Evolutionary conservation across 108 stramenopile species (phyloP).

Genomic region (Skeletonema tropicum): DNA sequence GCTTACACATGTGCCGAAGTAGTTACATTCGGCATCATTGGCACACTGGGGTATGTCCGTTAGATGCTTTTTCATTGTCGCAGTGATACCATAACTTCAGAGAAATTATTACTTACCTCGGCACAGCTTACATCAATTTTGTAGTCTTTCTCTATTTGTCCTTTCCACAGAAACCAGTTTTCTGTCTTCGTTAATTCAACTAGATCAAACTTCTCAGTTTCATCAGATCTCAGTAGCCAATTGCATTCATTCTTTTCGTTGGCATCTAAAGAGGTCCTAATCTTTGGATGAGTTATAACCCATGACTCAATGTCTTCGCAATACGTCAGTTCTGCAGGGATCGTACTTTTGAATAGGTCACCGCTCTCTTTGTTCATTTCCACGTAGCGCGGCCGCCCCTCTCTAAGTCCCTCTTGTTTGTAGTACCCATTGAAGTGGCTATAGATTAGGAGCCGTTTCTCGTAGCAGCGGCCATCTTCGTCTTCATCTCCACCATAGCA

Average conservation of each 20-base stretch:
- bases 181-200: neutral
- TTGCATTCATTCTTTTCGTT: neutral
- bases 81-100: neutral
- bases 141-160: neutral
- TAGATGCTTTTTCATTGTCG: neutral
- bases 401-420: neutral
- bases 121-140: neutral
- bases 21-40: constrained; percentile 22
- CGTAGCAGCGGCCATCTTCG: no score
- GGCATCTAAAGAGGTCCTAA: neutral
- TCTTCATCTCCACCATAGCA: neutral
- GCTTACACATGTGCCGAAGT: constrained; percentile 18
- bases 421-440: constrained; percentile 12
- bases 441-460: constrained; percentile 4
- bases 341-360: neutral
- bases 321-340: neutral
- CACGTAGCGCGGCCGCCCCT: neutral
- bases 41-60: no score
- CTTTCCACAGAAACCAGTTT: constrained; percentile 1
- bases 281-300: neutral
- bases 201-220: neutral
- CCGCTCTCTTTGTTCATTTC: constrained; percentile 5
- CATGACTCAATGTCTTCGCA: neutral
- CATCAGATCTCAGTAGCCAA: neutral
- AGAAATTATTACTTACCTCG: neutral